A percentile compares a stretch with the other conserved stretches of the same genome.
Evolutionary conservation across 1,139 yeast genomes (phyloP).

Genomic region (Yamadazyma trypodendri): DNA sequence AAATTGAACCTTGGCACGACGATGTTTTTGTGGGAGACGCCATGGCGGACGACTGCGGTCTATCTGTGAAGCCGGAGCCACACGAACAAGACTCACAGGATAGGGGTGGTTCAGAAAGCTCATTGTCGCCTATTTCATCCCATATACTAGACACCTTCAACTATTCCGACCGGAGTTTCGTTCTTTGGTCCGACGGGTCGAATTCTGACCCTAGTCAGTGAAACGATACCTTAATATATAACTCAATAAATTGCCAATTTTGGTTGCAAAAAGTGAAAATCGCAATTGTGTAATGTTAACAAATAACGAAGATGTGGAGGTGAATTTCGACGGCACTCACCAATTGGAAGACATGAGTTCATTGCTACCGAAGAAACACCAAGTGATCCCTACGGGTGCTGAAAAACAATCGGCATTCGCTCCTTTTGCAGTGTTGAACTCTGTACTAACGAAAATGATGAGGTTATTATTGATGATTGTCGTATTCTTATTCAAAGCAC

Average conservation of each 20-base stretch:
- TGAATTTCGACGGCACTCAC: not conserved
- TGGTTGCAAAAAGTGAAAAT: slow-evolving; percentile 4
- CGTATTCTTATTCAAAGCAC: slow-evolving; percentile 3
- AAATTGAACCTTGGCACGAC: too few species aligned
- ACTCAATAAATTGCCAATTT: not conserved
- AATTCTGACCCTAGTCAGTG: not conserved
- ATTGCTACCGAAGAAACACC: not conserved
- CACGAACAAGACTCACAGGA: not conserved
- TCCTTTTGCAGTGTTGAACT: too few species aligned
- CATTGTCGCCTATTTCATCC: slow-evolving; percentile 7
- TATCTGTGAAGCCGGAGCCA: not conserved
- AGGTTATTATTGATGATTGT: not conserved
- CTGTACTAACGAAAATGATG: too few species aligned
- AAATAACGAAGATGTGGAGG: not conserved
- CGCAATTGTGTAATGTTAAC: not conserved
- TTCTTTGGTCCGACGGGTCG: slow-evolving; percentile 5
- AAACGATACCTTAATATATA: not conserved
- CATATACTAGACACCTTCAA: slow-evolving; percentile 1
- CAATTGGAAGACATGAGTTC: too few species aligned
- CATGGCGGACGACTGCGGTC: too few species aligned
- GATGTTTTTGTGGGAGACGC: too few species aligned
- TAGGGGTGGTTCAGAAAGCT: slow-evolving; percentile 3
- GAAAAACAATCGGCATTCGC: too few species aligned
- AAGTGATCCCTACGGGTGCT: too few species aligned
- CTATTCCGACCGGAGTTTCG: slow-evolving; percentile 5